A percentile compares a stretch with the other conserved stretches of the same genome.
Conservation (phyloP, 495 filamentous ascomycete species). For the Glutinoglossum americanum region DNA sequence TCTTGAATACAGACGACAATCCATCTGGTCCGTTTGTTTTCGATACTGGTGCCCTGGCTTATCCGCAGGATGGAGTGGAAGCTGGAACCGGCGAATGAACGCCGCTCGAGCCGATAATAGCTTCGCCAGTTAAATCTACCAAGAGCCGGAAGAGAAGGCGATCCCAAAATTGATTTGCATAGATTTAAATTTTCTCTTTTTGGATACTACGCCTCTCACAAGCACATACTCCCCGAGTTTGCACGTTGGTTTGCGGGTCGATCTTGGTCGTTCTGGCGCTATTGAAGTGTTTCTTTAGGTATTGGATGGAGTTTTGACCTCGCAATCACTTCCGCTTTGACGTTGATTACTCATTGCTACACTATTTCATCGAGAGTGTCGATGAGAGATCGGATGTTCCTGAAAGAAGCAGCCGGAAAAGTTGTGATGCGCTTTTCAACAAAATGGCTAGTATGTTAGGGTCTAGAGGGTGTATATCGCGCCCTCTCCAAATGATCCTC, state of each 20-base stretch:
- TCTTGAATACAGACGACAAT: slow-evolving; percentile 45
- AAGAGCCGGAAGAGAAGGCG: not conserved
- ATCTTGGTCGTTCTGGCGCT: not conserved
- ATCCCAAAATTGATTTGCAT: not conserved
- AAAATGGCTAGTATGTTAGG: not conserved
- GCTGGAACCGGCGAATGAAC: slow-evolving; percentile 3
- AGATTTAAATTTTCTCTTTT: not conserved
- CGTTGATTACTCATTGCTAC: not conserved
- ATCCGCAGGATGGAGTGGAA: slow-evolving; percentile 2
- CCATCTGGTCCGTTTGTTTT: slow-evolving; percentile 13
- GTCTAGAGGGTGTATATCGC: not conserved
- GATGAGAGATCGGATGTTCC: not conserved
- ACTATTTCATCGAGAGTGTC: not conserved
- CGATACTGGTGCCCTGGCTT: not conserved
- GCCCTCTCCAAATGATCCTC: not conserved
- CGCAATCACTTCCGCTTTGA: not conserved
- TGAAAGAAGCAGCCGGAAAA: not conserved
- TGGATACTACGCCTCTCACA: not conserved
- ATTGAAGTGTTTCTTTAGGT: not conserved
- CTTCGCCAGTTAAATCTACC: not conserved
- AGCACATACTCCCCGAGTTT: not conserved
- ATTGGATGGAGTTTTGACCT: not conserved
- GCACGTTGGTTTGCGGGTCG: not conserved
- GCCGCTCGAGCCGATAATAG: not conserved
- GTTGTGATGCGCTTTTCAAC: not conserved